Base-by-base conservation (phyloP, 371 early-diverging fungal species). In the Circinella umbellata region DNA sequence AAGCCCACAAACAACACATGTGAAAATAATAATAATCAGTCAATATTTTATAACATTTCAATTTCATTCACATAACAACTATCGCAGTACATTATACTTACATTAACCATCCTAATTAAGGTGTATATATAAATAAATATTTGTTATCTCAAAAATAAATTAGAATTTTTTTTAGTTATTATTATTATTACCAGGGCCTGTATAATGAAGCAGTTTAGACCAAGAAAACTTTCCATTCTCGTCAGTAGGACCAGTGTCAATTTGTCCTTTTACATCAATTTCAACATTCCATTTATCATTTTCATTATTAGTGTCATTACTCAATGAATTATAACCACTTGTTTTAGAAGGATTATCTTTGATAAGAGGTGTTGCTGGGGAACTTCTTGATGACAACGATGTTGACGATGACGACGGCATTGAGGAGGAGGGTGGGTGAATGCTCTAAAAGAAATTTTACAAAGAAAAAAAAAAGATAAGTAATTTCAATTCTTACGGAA, bases 161-260 rank as follows among this genome's bases (percentile, higher is more conserved):
- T 27, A 27, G 18, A 57, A 35, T 14, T 27, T 46, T 47, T 27
- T n/a, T 11, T 35, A 1, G 7, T 4, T 53, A n/a, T 8, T 18
- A 55, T 54, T 42, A 42, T 42, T 42, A 9, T 15, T 15, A 80
- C 88, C 88, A 64, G 88, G 88, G 10, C 88, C 88, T 15, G 77
- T 82, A 66, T 86, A 86, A 57, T 78, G 78, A 80, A 85, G 79
- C n/a, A 88, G 67, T 46, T 86, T 86, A 35, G 66, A 73, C 65
- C 81, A 86, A 4, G 85, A 83, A 68, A 86, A 88, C 3, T 60
- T 64, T 11, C 72, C 61, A 39, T 39, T 61, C 8, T 76, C 73
- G 36, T 74, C 68, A 1, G 73, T 77, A 17, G 59, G 59, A 11
- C 85, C 82, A 2, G 85, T 84, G 42, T 79, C 76, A 3, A 84